A percentile compares a stretch with the other conserved stretches of the same genome.
phyloP scores from a whole-genome alignment of 2,329 filamentous ascomycete species.

The Paecilomyces formosus region DNA sequence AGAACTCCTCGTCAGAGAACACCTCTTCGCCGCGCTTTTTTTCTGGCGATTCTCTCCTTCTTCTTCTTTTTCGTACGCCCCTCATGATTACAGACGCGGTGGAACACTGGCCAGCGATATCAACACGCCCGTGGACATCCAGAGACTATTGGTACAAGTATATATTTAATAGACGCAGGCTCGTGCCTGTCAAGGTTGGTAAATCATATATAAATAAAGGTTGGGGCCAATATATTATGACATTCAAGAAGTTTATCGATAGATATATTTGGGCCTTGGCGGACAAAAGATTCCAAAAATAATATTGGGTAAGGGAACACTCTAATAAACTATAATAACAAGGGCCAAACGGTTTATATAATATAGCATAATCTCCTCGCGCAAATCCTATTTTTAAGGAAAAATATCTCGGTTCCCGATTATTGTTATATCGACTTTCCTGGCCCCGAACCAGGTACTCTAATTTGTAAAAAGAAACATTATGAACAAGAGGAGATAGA shows the following conservation, averaged over 20 bases:
- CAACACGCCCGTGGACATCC: constrained; percentile 60
- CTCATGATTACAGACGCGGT: constrained; percentile 63
- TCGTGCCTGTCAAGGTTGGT: constrained; percentile 82
- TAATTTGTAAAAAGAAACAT: constrained; percentile 33
- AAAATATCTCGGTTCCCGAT: constrained; percentile 74
- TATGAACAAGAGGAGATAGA: constrained; percentile 12
- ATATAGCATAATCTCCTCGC: constrained; percentile 83
- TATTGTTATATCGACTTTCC: constrained; percentile 71
- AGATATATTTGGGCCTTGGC: constrained; percentile 53
- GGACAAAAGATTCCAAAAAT: constrained; percentile 1
- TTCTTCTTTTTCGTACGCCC: constrained; percentile 50
- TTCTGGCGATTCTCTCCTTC: too few relatives aligned
- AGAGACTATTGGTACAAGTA: constrained; percentile 64
- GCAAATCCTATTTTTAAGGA: constrained; percentile 69
- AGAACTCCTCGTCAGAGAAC: too few relatives aligned
- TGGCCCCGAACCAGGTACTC: constrained; percentile 41
- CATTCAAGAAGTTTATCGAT: constrained; percentile 64
- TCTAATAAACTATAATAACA: constrained; percentile 7
- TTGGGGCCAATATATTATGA: constrained; percentile 77
- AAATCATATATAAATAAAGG: constrained; percentile 77
- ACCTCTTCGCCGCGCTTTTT: too few relatives aligned
- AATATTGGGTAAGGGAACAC: not conserved
- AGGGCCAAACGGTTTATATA: constrained; percentile 60
- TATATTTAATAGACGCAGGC: constrained; percentile 67
- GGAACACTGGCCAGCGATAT: constrained; percentile 68